Conservation (phyloP, 371 early-diverging fungal genomes). For the Chytridiales sp. region DNA sequence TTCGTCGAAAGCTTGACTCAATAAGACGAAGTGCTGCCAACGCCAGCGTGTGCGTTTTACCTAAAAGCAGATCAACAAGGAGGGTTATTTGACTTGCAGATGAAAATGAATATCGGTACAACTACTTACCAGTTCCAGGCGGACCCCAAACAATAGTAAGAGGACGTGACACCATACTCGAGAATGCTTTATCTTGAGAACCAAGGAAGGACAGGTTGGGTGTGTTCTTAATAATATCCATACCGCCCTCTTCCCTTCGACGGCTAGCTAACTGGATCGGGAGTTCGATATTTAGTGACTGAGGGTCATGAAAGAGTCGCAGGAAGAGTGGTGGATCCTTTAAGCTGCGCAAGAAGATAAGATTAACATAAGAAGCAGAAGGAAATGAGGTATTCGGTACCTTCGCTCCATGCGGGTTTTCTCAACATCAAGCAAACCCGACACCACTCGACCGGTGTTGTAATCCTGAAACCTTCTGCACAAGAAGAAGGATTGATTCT, state of each 20-base stretch:
- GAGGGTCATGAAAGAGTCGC: constrained; percentile 20
- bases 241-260: constrained; percentile 10
- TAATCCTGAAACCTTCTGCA: constrained; percentile 22
- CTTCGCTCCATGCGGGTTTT: no score
- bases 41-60: constrained; percentile 34
- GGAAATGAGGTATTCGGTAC: no score
- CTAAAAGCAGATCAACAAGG: background rate
- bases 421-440: constrained; percentile 18
- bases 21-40: constrained; percentile 29
- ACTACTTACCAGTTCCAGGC: constrained; percentile 36
- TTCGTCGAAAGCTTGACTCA: constrained; percentile 13
- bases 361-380: no score
- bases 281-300: no score
- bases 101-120: no score
- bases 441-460: constrained; percentile 26
- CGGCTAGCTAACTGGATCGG: no score
- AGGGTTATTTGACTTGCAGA: background rate
- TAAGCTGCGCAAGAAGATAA: no score
- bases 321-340: constrained; percentile 26
- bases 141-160: constrained; percentile 29
- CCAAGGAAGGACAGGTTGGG: constrained; percentile 13
- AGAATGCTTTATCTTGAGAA: constrained; percentile 24
- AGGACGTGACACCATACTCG: constrained; percentile 1
- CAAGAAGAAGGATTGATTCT: background rate
- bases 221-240: background rate